These are phyloP conservation scores for Triticum timopheevii DNA, from an alignment of 176 grass and related monocot species.

Conservation along the genomic window DNA sequence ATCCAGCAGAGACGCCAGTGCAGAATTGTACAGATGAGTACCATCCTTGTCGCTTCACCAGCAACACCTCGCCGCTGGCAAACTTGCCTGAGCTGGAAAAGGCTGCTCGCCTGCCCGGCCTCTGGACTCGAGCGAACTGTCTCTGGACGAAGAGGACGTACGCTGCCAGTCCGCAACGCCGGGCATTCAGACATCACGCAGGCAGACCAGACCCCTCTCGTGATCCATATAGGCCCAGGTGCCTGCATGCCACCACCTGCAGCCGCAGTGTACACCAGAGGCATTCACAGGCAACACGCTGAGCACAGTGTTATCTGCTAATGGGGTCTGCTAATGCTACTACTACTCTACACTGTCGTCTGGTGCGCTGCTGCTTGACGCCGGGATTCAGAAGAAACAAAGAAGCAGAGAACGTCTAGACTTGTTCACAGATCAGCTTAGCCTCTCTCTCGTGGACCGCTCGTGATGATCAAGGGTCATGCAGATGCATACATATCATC, in stretches of 20 bases:
- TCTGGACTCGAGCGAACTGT: neutral
- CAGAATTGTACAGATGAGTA: neutral
- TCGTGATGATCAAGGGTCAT: neutral
- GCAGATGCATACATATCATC: neutral
- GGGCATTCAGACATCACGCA: neutral
- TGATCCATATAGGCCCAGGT: conserved; percentile 16
- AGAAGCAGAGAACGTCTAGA: neutral
- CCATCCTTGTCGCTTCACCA: conserved; percentile 9
- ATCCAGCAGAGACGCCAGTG: neutral
- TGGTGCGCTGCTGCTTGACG: neutral
- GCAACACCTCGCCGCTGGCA: conserved; percentile 15
- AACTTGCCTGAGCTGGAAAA: neutral
- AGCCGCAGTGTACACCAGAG: neutral
- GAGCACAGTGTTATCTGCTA: neutral
- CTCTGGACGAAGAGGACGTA: neutral
- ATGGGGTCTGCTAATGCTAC: neutral
- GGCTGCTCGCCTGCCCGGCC: neutral
- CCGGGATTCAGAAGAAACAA: neutral
- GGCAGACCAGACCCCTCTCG: conserved; percentile 15
- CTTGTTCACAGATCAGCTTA: neutral
- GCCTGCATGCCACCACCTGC: neutral
- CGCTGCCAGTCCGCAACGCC: neutral
- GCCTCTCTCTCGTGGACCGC: neutral
- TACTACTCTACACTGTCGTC: neutral
- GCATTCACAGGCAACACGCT: neutral